phyloP scores from a whole-genome alignment of 73 alveolate genomes.

The Breviolum minutum region DNA sequence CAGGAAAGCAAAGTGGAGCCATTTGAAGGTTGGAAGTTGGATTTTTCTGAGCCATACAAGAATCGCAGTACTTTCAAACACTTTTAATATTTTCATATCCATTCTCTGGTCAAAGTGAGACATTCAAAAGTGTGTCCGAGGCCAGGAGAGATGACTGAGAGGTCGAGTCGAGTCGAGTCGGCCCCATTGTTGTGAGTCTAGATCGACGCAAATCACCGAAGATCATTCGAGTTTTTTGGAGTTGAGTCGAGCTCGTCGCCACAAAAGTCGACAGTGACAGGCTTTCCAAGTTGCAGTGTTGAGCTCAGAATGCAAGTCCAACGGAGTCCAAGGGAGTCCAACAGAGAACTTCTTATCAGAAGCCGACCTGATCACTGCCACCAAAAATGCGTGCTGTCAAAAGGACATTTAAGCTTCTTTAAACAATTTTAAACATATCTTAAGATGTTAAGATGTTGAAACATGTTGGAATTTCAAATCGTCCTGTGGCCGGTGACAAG shows the following conservation, averaged over 20 bases:
- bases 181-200: too few species aligned
- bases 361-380: background rate
- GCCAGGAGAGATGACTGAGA: slow-evolving; percentile 53
- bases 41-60: too few species aligned
- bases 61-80: too few species aligned
- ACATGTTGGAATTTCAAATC: too few species aligned
- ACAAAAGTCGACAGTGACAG: background rate
- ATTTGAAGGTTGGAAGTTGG: too few species aligned
- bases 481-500: too few species aligned
- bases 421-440: too few species aligned
- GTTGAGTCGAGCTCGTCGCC: background rate
- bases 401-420: background rate
- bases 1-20: too few species aligned
- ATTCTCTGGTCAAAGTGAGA: background rate
- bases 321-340: too few species aligned
- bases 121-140: background rate
- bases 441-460: too few species aligned
- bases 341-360: background rate
- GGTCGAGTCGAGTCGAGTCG: background rate
- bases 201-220: too few species aligned
- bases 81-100: too few species aligned
- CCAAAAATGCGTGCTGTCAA: background rate
- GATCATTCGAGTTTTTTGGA: background rate
- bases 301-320: background rate
- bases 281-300: slow-evolving; percentile 30